These are phyloP conservation scores for Mucor saturninus DNA, from an alignment of 371 early-diverging fungal species.

Conservation along the genomic window DNA sequence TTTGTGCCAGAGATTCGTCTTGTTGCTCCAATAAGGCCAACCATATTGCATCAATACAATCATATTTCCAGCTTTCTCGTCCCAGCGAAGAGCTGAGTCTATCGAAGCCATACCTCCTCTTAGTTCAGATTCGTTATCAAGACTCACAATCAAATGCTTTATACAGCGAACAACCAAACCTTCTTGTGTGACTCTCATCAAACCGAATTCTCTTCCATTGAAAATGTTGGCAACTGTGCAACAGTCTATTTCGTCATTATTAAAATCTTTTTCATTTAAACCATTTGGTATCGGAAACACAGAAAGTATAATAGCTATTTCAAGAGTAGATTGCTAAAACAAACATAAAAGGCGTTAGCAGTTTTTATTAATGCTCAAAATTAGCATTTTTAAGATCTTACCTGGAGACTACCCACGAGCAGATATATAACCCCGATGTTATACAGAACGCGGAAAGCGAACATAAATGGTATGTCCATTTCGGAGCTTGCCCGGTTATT, in stretches of 20 bases:
- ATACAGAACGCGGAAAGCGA: slow-evolving; percentile 55
- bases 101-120: slow-evolving; percentile 53
- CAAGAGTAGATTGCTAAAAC: slow-evolving; percentile 50
- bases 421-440: slow-evolving; percentile 54
- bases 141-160: slow-evolving; percentile 52
- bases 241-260: slow-evolving; percentile 47
- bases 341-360: slow-evolving; percentile 1
- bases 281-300: slow-evolving; percentile 51
- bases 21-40: slow-evolving; percentile 56
- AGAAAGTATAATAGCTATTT: slow-evolving; percentile 54
- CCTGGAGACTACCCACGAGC: slow-evolving; percentile 54
- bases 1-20: slow-evolving; percentile 48
- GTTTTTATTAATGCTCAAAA: not conserved
- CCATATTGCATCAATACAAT: slow-evolving; percentile 58
- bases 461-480: slow-evolving; percentile 56
- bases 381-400: slow-evolving; percentile 12
- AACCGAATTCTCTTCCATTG: slow-evolving; percentile 50
- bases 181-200: slow-evolving; percentile 55
- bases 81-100: slow-evolving; percentile 55
- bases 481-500: slow-evolving; percentile 24
- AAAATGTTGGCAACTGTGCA: slow-evolving; percentile 41
- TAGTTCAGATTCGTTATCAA: slow-evolving; percentile 50
- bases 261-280: slow-evolving; percentile 45
- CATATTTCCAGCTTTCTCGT: slow-evolving; percentile 54
- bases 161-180: slow-evolving; percentile 54